Evolutionary conservation across 768 basidiomycete genomes (phyloP).

Genomic region (Mycena albidolilacea): DNA sequence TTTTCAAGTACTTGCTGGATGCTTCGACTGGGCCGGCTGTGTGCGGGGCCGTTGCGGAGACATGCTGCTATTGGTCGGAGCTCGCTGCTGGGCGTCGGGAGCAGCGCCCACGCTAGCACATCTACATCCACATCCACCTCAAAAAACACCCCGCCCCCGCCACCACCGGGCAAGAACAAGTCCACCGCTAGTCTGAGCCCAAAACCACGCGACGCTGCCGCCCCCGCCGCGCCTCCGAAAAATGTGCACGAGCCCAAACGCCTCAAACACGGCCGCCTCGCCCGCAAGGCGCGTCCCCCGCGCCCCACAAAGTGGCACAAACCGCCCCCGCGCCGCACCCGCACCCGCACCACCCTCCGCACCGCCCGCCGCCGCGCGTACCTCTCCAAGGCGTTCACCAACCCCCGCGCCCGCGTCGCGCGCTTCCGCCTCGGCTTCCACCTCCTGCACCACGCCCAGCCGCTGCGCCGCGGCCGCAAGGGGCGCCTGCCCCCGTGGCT

Average conservation of each 20-base stretch:
- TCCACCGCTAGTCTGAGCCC: not conserved
- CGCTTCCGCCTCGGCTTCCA: slow-evolving; percentile 38
- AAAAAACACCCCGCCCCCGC: slow-evolving; percentile 16
- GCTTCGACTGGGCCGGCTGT: slow-evolving; percentile 36
- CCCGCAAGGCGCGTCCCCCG: slow-evolving; percentile 35
- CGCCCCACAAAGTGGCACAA: slow-evolving; percentile 29
- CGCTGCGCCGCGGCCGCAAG: slow-evolving; percentile 22
- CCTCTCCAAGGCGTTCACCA: not conserved
- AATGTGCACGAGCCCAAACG: slow-evolving; percentile 27
- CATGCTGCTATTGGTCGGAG: not conserved
- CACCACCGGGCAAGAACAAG: not conserved
- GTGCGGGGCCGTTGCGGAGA: not conserved
- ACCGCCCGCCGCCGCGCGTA: not conserved
- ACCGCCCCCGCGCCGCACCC: slow-evolving; percentile 19
- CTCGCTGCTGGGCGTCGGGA: too few species aligned
- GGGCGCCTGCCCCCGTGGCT: slow-evolving; percentile 27
- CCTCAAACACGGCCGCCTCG: slow-evolving; percentile 30
- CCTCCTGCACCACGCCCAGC: slow-evolving; percentile 27
- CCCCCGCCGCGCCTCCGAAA: not conserved
- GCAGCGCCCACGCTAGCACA: not conserved
- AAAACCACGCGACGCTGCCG: slow-evolving; percentile 1
- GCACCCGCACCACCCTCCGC: slow-evolving; percentile 17
- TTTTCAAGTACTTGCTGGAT: slow-evolving; percentile 18
- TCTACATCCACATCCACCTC: slow-evolving; percentile 4
- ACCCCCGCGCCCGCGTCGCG: slow-evolving; percentile 22